Evolutionary conservation across 768 basidiomycete species (phyloP).

Genomic region (Baorangia bicolor): DNA sequence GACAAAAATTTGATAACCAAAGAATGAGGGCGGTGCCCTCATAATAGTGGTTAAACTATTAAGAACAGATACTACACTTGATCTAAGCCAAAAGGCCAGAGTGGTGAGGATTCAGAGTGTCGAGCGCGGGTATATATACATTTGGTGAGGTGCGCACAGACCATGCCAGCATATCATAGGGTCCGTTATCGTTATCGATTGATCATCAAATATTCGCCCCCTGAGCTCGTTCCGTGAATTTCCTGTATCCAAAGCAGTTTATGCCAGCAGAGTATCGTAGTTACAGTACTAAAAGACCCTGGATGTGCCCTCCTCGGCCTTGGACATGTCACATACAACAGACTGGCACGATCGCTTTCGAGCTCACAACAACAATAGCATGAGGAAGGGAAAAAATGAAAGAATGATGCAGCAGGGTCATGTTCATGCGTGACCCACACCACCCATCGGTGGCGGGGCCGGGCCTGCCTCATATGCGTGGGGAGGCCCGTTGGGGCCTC

Average conservation of each 20-base stretch:
- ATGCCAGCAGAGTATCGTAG: constrained; percentile 30
- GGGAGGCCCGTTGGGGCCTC: constrained; percentile 60
- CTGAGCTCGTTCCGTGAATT: not conserved
- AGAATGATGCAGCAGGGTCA: constrained; percentile 12
- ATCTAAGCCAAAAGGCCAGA: constrained; percentile 67
- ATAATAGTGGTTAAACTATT: constrained; percentile 61
- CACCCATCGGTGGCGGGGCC: constrained; percentile 75
- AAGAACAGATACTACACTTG: constrained; percentile 79
- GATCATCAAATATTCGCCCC: too few relatives aligned
- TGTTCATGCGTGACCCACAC: constrained; percentile 57
- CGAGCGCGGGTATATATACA: constrained; percentile 10
- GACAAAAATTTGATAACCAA: constrained; percentile 50
- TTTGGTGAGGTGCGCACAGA: constrained; percentile 14
- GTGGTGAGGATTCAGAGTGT: constrained; percentile 8
- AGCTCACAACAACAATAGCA: constrained; percentile 30
- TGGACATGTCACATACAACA: constrained; percentile 30
- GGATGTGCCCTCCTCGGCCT: constrained; percentile 9
- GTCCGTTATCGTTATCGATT: not conserved
- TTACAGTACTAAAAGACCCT: constrained; percentile 22
- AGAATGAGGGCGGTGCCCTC: constrained; percentile 50
- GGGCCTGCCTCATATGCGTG: constrained; percentile 73
- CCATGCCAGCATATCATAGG: constrained; percentile 8
- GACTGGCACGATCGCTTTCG: constrained; percentile 20
- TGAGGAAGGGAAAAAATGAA: constrained; percentile 8
- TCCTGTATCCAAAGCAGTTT: constrained; percentile 27